phyloP scores from a whole-genome alignment of 2,329 filamentous ascomycete genomes.

The Penicillium freii region DNA sequence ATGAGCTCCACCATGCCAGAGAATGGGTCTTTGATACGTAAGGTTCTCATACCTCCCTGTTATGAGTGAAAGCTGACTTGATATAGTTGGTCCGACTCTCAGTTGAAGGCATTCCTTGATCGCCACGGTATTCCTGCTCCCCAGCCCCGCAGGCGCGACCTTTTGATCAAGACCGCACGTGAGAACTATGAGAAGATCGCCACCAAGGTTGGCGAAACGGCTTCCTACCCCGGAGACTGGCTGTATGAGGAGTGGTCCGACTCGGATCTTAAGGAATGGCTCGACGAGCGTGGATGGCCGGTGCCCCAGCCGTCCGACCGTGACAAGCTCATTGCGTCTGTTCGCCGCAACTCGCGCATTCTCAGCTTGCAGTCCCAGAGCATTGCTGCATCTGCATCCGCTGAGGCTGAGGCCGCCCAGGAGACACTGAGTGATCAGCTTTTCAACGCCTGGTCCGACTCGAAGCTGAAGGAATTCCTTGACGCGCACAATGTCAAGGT shows the following conservation, averaged over 20 bases:
- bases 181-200: conserved; percentile 77
- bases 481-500: conserved; percentile 89
- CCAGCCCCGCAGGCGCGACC: conserved; percentile 82
- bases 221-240: conserved; percentile 92
- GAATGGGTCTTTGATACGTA: conserved; percentile 90
- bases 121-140: conserved; percentile 82
- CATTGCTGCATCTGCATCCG: conserved; percentile 58
- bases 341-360: conserved; percentile 86
- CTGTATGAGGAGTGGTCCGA: conserved; percentile 88
- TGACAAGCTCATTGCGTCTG: conserved; percentile 81
- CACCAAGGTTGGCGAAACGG: conserved; percentile 71
- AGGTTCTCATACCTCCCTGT: conserved; percentile 16
- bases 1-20: conserved; percentile 69
- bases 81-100: conserved; percentile 81
- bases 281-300: conserved; percentile 82
- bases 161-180: conserved; percentile 72
- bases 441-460: conserved; percentile 87
- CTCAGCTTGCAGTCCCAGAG: conserved; percentile 68
- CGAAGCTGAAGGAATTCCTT: conserved; percentile 83
- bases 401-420: conserved; percentile 68
- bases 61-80: conserved; percentile 7
- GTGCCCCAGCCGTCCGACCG: conserved; percentile 80
- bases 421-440: conserved; percentile 76
- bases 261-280: conserved; percentile 90
- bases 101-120: conserved; percentile 90